phyloP scores from a whole-genome alignment of 1,139 yeast species.

The Saccharomyces uvarum region DNA sequence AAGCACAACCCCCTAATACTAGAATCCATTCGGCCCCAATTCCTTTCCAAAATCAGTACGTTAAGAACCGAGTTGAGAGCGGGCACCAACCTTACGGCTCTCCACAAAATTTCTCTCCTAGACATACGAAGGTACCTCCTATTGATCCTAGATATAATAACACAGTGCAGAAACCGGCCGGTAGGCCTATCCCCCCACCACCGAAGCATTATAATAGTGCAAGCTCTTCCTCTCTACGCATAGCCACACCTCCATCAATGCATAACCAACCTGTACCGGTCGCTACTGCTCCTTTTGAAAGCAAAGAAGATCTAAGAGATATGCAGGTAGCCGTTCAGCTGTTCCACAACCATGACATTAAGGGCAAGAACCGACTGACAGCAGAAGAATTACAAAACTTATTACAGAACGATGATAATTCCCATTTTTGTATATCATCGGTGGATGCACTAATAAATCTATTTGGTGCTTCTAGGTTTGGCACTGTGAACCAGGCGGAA shows the following conservation, averaged over 20 bases:
- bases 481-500: constrained; percentile 29
- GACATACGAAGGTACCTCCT: neutral
- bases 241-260: neutral
- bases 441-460: constrained; percentile 30
- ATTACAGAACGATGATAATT: constrained; percentile 31
- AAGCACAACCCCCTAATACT: constrained; percentile 3
- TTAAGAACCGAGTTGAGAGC: neutral
- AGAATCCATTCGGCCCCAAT: neutral
- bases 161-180: neutral
- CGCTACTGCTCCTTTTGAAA: constrained; percentile 5
- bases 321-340: constrained; percentile 25
- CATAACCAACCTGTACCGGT: constrained; percentile 1
- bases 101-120: neutral
- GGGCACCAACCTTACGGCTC: neutral
- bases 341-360: constrained; percentile 29
- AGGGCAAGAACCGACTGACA: constrained; percentile 26
- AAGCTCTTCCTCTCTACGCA: neutral
- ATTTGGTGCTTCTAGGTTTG: constrained; percentile 32
- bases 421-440: constrained; percentile 29
- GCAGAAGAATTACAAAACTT: constrained; percentile 31
- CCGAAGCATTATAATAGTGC: neutral
- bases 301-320: constrained; percentile 21
- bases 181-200: neutral
- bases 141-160: neutral
- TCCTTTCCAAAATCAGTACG: neutral